These are phyloP conservation scores for Talaromyces borbonicus DNA, from an alignment of 495 filamentous ascomycete species.

Conservation along the genomic window DNA sequence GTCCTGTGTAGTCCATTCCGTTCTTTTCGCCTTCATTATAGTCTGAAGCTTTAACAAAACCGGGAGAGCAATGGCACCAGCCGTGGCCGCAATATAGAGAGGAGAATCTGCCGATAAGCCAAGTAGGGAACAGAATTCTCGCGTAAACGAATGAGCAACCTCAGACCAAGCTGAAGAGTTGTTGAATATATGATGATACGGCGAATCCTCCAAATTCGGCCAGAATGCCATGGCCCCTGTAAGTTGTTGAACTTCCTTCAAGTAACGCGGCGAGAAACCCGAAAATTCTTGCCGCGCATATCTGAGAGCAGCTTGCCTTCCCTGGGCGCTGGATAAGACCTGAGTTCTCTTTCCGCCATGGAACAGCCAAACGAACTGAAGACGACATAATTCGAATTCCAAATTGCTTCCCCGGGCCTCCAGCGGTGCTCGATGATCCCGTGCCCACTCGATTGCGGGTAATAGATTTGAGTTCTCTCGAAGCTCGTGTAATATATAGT, in stretches of 20 bases:
- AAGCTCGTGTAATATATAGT: constrained; percentile 72
- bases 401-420: constrained; percentile 82
- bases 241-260: constrained; percentile 66
- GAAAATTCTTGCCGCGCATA: constrained; percentile 64
- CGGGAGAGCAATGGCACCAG: constrained; percentile 83
- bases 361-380: constrained; percentile 84
- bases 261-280: constrained; percentile 58
- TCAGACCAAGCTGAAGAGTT: constrained; percentile 67
- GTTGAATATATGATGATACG: constrained; percentile 68
- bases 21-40: constrained; percentile 76
- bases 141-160: constrained; percentile 73
- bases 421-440: constrained; percentile 54
- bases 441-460: constrained; percentile 82
- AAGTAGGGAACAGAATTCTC: constrained; percentile 89
- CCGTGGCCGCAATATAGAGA: constrained; percentile 82
- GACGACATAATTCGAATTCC: constrained; percentile 82
- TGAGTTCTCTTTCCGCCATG: constrained; percentile 28
- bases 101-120: constrained; percentile 81
- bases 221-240: constrained; percentile 66
- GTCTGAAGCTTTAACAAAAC: constrained; percentile 70
- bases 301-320: constrained; percentile 49
- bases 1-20: constrained; percentile 86
- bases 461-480: constrained; percentile 56
- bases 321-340: constrained; percentile 15
- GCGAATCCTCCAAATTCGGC: constrained; percentile 56